Evolutionary conservation across 1,284 basidiomycete species (phyloP), one percentile per base, ranked within the genome.

Genomic region (Bjerkandera adusta): DNA sequence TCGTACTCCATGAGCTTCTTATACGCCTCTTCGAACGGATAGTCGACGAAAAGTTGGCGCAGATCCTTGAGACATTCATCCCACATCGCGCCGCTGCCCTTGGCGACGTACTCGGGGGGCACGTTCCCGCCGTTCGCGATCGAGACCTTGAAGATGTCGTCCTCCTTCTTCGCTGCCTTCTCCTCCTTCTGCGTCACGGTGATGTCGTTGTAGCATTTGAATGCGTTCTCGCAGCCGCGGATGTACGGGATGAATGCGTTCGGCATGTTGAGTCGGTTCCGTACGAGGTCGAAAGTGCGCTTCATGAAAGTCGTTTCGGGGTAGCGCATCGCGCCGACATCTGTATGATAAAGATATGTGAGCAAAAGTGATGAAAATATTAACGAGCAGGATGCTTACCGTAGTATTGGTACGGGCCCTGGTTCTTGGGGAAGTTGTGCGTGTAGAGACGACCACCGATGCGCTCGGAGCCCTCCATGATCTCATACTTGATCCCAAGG

Each of bases 401-500:
- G 32, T 33, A 49, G 40, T 52, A 52, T 22, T 55, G 37, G 15
- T 54, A 33, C 5, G n/a, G 22, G 15, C 34, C 48, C 5, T 37
- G n/a, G 11, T 36, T 33, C 3, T 18, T 20, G 5, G 36, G 34
- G 27, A 70, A 68, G 12, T 53, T 44, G 35, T 68, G 50, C 2
- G 68, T 71, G 20, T 49, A 59, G 13, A 68, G 45, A 10, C 68
- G 60, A 8, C 68, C 69, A 4, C 69, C 69, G 26, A 52, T 36
- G n/a, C 62, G 56, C 5, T 46, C 48, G 10, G 45, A 43, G 2
- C 60, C 64, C 46, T 70, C 69, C 3, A 69, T 38, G 11, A 71
- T 67, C 21, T 67, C 56, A 45, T 66, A 70, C 1, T 47, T 13
- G 41, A 70, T 62, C 5, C 47, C 55, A 8, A 67, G 54, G 12